A percentile compares a stretch with the other conserved stretches of the same genome.
Conservation (phyloP, 2,329 filamentous ascomycete species). For the Camillea tinctor region DNA sequence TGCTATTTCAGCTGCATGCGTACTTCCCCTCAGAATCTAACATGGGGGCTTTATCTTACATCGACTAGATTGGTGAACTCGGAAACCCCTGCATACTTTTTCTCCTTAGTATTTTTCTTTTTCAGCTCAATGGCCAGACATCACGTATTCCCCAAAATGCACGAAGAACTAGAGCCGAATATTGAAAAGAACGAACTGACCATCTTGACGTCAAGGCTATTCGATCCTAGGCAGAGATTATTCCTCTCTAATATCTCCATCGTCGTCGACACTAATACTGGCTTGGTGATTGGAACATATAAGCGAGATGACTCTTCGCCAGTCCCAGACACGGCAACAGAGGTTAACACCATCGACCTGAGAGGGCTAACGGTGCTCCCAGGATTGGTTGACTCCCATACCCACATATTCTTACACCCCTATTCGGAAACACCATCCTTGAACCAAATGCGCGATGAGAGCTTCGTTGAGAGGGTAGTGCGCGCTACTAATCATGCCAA, state of each 20-base stretch:
- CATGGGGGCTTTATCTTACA: no score
- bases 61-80: no score
- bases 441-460: constrained; percentile 57
- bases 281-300: constrained; percentile 23
- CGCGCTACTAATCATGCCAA: constrained; percentile 53
- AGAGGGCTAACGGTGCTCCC: constrained; percentile 51
- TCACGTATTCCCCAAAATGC: neutral
- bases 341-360: constrained; percentile 44
- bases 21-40: no score
- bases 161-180: constrained; percentile 5
- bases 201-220: constrained; percentile 26
- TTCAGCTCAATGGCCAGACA: neutral
- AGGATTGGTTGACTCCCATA: constrained; percentile 54
- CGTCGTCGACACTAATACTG: constrained; percentile 21
- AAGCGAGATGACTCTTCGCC: constrained; percentile 11
- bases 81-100: neutral
- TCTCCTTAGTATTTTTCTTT: neutral
- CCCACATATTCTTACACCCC: constrained; percentile 55
- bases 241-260: constrained; percentile 23
- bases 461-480: constrained; percentile 54
- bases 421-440: constrained; percentile 35
- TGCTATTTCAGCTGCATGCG: no score
- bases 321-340: constrained; percentile 5
- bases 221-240: constrained; percentile 25
- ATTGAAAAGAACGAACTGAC: constrained; percentile 12